These are phyloP conservation scores for Xylaria cubensis DNA, from an alignment of 495 filamentous ascomycete genomes.

Conservation along the genomic window DNA sequence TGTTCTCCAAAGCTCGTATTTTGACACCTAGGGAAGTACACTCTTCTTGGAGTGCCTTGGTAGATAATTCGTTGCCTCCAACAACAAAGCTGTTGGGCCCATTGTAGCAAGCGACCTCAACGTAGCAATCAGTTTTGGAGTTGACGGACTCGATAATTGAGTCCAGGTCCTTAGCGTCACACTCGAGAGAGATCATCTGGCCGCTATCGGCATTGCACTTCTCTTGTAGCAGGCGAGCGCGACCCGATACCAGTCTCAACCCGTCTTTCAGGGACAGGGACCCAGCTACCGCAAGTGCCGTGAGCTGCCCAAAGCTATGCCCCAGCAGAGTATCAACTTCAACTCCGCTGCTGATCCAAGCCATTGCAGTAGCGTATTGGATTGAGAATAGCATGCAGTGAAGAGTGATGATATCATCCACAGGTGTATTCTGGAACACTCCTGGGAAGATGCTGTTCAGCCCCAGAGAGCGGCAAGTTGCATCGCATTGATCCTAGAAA, in stretches of 20 bases:
- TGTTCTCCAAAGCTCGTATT: slow-evolving; percentile 43
- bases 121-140: slow-evolving; percentile 13
- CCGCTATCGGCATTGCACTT: slow-evolving; percentile 56
- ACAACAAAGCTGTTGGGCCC: slow-evolving; percentile 43
- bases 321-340: slow-evolving; percentile 49
- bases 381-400: slow-evolving; percentile 55
- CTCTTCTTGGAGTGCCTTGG: slow-evolving; percentile 34
- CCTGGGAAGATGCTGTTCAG: slow-evolving; percentile 51
- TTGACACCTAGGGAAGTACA: slow-evolving; percentile 24
- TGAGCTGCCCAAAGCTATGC: slow-evolving; percentile 62
- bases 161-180: slow-evolving; percentile 12
- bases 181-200: slow-evolving; percentile 51
- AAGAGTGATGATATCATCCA: slow-evolving; percentile 49
- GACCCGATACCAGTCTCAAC: slow-evolving; percentile 49
- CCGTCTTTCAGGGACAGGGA: slow-evolving; percentile 34
- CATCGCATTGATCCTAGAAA: slow-evolving; percentile 44
- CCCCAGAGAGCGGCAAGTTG: slow-evolving; percentile 36
- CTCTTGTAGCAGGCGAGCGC: slow-evolving; percentile 52
- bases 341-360: slow-evolving; percentile 59
- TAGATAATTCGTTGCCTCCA: slow-evolving; percentile 27
- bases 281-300: slow-evolving; percentile 46
- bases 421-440: slow-evolving; percentile 51
- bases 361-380: slow-evolving; percentile 56
- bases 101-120: slow-evolving; percentile 52
- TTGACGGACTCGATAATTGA: slow-evolving; percentile 14